Conservation (phyloP, 306 rosid species). For the Prunus dulcis region DNA sequence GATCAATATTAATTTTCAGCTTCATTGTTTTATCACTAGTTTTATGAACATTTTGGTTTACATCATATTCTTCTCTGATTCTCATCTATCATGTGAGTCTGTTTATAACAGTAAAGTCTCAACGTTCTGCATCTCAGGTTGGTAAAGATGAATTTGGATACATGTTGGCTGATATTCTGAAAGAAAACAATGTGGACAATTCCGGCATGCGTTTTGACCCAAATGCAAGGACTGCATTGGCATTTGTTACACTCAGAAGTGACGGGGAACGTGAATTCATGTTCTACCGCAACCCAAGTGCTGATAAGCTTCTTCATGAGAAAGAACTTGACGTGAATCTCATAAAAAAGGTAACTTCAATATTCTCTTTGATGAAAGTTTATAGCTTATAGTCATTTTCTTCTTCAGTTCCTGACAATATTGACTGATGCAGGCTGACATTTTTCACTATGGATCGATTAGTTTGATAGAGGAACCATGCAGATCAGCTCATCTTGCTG, state of each 20-base stretch:
- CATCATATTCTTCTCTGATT: neutral
- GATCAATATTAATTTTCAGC: neutral
- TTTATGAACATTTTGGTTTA: neutral
- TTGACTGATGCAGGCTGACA: slow-evolving; percentile 48
- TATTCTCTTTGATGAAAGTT: neutral
- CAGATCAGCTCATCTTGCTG: slow-evolving; percentile 77
- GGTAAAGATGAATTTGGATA: slow-evolving; percentile 84
- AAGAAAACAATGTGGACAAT: slow-evolving; percentile 59
- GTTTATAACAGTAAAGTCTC: neutral
- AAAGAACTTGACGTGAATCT: slow-evolving; percentile 56
- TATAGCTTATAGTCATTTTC: neutral
- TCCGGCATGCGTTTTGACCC: slow-evolving; percentile 71
- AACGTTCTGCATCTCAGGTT: slow-evolving; percentile 39
- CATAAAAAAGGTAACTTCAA: slow-evolving; percentile 40
- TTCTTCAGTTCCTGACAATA: slow-evolving; percentile 20
- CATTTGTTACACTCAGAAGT: slow-evolving; percentile 71
- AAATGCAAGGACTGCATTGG: slow-evolving; percentile 72
- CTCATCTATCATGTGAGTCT: neutral
- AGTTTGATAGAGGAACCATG: slow-evolving; percentile 82
- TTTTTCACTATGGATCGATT: slow-evolving; percentile 87
- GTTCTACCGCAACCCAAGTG: slow-evolving; percentile 82
- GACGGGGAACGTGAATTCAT: slow-evolving; percentile 85
- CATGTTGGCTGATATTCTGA: slow-evolving; percentile 68
- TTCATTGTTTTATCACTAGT: neutral
- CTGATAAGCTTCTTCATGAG: slow-evolving; percentile 79